Percentiles rank a stretch among this genome's conserved stretches.
phyloP scores from a whole-genome alignment of 106 monocot species.

The Xerophyta viscosa region DNA sequence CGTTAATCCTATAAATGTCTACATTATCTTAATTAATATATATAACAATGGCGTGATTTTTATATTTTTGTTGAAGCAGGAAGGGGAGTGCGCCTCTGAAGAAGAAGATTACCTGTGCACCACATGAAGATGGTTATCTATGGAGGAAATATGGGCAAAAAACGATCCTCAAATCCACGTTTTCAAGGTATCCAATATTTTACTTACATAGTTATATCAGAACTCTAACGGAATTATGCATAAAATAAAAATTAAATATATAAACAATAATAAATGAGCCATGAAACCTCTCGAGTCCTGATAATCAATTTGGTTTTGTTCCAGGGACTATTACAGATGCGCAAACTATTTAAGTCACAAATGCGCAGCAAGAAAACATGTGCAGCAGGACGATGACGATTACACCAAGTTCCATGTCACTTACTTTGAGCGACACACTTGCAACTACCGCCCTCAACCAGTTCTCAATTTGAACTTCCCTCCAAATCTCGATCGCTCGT shows the following conservation, averaged over 20 bases:
- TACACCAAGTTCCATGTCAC: slow-evolving; percentile 15
- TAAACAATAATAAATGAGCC: too few relatives aligned
- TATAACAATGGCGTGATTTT: too few relatives aligned
- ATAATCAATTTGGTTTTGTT: not conserved
- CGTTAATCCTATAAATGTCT: too few relatives aligned
- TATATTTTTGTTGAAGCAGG: not conserved
- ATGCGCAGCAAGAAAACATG: slow-evolving; percentile 26
- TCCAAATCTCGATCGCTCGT: not conserved
- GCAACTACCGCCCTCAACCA: not conserved
- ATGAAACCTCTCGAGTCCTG: not conserved
- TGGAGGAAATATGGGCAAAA: slow-evolving; percentile 22
- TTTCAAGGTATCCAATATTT: not conserved
- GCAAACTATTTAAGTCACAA: slow-evolving; percentile 10
- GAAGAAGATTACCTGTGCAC: not conserved
- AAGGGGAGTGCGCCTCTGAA: not conserved
- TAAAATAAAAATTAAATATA: too few relatives aligned
- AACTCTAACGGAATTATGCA: not conserved
- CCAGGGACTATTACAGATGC: slow-evolving; percentile 28
- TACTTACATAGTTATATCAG: not conserved
- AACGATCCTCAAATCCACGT: not conserved
- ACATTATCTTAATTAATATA: not conserved
- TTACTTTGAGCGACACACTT: slow-evolving; percentile 17
- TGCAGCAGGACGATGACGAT: slow-evolving; percentile 22
- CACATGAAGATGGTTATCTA: slow-evolving; percentile 6
- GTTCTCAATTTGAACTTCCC: too few relatives aligned